phyloP scores from a whole-genome alignment of 768 basidiomycete species.

The Pleurotus salmoneostramineus region DNA sequence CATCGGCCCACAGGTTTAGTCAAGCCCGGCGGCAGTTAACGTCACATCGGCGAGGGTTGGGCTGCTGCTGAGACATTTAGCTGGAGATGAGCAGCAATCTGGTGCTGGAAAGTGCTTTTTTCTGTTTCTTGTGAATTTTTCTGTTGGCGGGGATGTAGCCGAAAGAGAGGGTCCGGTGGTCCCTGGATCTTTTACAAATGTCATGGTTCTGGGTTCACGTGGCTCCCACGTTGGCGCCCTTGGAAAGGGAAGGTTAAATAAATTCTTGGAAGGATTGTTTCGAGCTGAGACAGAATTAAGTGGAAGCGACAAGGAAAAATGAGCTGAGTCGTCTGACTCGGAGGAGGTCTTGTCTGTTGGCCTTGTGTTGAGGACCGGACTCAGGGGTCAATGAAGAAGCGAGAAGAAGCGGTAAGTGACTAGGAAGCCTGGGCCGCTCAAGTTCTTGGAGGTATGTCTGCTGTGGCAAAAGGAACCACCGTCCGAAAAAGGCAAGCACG shows the following conservation, averaged over 20 bases:
- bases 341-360: too few relatives aligned
- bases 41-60: not conserved
- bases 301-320: not conserved
- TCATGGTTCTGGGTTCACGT: slow-evolving; percentile 1
- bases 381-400: not conserved
- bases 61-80: not conserved
- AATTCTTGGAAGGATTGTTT: slow-evolving; percentile 4
- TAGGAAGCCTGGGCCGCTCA: slow-evolving; percentile 7
- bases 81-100: not conserved
- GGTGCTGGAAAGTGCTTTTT: not conserved
- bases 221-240: slow-evolving; percentile 3
- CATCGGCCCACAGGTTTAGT: slow-evolving; percentile 2
- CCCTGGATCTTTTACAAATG: not conserved
- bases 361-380: not conserved
- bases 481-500: slow-evolving; percentile 4
- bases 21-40: slow-evolving; percentile 1
- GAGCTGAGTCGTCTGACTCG: too few relatives aligned
- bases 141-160: slow-evolving; percentile 4
- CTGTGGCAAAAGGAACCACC: slow-evolving; percentile 8
- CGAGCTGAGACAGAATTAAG: not conserved
- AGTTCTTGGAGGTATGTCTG: slow-evolving; percentile 8
- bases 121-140: not conserved
- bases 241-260: slow-evolving; percentile 5
- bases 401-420: slow-evolving; percentile 6
- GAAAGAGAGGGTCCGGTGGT: slow-evolving; percentile 4